Conservation (phyloP, 2,329 filamentous ascomycete species). For the Septoria petroselini region DNA sequence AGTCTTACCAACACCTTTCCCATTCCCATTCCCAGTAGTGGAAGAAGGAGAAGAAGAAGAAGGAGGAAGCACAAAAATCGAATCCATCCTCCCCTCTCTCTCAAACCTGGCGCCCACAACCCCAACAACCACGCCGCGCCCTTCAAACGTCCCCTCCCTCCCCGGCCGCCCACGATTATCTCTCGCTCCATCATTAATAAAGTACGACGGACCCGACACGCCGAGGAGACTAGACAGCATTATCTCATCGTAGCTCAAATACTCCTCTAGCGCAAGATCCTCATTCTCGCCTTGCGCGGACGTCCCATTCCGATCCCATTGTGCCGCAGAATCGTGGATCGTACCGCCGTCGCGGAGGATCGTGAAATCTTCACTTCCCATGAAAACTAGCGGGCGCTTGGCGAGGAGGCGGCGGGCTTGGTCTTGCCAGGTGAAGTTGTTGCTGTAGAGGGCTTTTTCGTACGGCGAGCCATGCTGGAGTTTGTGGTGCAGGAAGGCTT, state of each 20-base stretch:
- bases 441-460: slow-evolving; percentile 35
- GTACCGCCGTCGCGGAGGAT: slow-evolving; percentile 30
- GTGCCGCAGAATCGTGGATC: slow-evolving; percentile 4
- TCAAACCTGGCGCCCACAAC: slow-evolving; percentile 37
- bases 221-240: slow-evolving; percentile 36
- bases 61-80: slow-evolving; percentile 26
- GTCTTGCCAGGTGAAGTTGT: slow-evolving; percentile 23
- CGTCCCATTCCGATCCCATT: slow-evolving; percentile 36
- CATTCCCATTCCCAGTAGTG: too few relatives aligned
- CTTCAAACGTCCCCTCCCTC: slow-evolving; percentile 24
- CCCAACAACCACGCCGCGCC: slow-evolving; percentile 34
- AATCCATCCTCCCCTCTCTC: slow-evolving; percentile 34
- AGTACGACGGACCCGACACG: slow-evolving; percentile 32
- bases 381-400: slow-evolving; percentile 34
- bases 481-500: slow-evolving; percentile 34
- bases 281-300: slow-evolving; percentile 24
- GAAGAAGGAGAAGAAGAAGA: too few relatives aligned
- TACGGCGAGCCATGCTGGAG: slow-evolving; percentile 27
- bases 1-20: too few relatives aligned
- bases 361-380: slow-evolving; percentile 30
- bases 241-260: slow-evolving; percentile 39
- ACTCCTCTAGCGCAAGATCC: slow-evolving; percentile 27
- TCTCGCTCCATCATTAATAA: slow-evolving; percentile 35
- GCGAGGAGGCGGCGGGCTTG: slow-evolving; percentile 32
- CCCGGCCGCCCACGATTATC: slow-evolving; percentile 24